phyloP scores from a whole-genome alignment of 1,284 basidiomycete genomes.

The Ceratobasidium sp. region DNA sequence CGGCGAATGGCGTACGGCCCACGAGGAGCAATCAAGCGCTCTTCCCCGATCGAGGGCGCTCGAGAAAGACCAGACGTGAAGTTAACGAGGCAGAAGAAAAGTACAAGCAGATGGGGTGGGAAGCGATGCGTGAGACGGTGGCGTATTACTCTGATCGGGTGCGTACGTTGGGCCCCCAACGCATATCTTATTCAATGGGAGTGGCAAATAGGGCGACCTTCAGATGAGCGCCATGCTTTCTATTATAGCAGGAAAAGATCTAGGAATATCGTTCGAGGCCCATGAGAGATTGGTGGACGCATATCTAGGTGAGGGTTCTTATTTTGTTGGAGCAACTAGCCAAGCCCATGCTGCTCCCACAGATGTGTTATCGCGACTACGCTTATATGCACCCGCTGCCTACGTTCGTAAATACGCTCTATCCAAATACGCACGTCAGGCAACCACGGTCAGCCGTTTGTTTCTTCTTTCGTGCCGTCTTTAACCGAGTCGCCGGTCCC shows the following conservation, averaged over 20 bases:
- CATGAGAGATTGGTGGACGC: slow-evolving; percentile 62
- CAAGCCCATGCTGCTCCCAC: background rate
- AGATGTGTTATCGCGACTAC: slow-evolving; percentile 74
- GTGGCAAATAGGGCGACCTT: slow-evolving; percentile 70
- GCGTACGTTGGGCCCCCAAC: slow-evolving; percentile 45
- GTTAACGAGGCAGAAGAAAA: slow-evolving; percentile 64
- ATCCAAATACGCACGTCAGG: slow-evolving; percentile 31
- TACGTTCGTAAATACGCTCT: slow-evolving; percentile 75
- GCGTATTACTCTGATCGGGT: slow-evolving; percentile 76
- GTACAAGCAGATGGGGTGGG: slow-evolving; percentile 69
- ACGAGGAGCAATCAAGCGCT: slow-evolving; percentile 11
- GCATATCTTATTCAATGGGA: background rate
- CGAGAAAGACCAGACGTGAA: slow-evolving; percentile 28
- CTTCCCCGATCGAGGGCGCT: slow-evolving; percentile 29
- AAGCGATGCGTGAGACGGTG: slow-evolving; percentile 67
- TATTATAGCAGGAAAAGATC: slow-evolving; percentile 69
- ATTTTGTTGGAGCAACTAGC: slow-evolving; percentile 11
- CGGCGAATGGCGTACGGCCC: background rate
- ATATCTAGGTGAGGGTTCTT: slow-evolving; percentile 72
- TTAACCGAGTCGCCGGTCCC: background rate
- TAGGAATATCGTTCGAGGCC: slow-evolving; percentile 60
- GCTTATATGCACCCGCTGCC: slow-evolving; percentile 73
- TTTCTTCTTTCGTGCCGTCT: background rate
- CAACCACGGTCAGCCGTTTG: slow-evolving; percentile 37
- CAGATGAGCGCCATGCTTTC: slow-evolving; percentile 81